phyloP scores from a whole-genome alignment of 2,329 filamentous ascomycete species.

The Rugonectria rugulosa region DNA sequence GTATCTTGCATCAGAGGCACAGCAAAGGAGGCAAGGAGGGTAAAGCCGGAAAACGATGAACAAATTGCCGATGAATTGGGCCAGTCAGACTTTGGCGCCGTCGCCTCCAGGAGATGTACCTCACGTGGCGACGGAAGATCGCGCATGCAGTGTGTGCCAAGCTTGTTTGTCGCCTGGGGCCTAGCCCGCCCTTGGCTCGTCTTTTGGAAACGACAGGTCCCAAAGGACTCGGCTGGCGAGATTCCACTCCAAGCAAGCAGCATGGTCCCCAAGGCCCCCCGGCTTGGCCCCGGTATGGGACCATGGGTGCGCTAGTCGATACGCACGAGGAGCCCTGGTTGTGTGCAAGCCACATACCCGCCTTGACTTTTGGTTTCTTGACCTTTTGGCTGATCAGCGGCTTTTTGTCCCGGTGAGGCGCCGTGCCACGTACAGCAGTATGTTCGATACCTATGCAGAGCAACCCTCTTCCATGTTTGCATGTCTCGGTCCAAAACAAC shows the following conservation, averaged over 20 bases:
- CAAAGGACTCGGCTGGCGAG: constrained; percentile 14
- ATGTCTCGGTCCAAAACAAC: no score
- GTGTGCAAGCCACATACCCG: constrained; percentile 35
- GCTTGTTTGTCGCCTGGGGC: constrained; percentile 30
- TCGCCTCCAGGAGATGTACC: constrained; percentile 29
- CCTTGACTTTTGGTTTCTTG: constrained; percentile 27
- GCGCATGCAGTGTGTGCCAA: constrained; percentile 39
- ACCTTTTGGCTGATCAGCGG: constrained; percentile 28
- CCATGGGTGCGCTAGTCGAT: constrained; percentile 34
- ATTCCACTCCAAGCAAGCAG: constrained; percentile 11
- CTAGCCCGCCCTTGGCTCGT: constrained; percentile 6
- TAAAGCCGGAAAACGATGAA: background rate
- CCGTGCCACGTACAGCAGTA: constrained; percentile 2
- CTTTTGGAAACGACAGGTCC: constrained; percentile 19
- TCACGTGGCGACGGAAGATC: constrained; percentile 48
- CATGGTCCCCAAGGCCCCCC: constrained; percentile 17
- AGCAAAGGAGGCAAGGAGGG: background rate
- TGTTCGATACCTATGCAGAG: no score
- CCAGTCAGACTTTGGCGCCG: constrained; percentile 27
- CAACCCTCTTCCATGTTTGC: no score
- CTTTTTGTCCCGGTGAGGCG: background rate
- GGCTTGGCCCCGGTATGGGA: constrained; percentile 30
- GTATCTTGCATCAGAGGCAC: background rate
- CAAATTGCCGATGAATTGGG: constrained; percentile 24
- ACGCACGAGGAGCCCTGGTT: constrained; percentile 44